These are phyloP conservation scores for Udeniomyces megalosporus DNA, from an alignment of 768 basidiomycete genomes.

Conservation along the genomic window DNA sequence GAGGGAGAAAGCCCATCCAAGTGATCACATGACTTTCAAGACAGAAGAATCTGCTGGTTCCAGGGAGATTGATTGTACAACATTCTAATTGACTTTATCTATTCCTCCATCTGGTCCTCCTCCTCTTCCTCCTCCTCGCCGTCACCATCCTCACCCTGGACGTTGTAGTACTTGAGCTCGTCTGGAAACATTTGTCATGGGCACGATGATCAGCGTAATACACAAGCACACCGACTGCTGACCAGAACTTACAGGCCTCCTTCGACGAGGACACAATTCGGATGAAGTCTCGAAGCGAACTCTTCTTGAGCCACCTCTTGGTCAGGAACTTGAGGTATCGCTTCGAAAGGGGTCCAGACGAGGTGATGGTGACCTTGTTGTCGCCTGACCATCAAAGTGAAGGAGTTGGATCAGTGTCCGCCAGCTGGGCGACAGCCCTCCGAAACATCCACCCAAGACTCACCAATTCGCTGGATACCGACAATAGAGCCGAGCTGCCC, in stretches of 20 bases:
- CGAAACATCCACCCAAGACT: constrained; percentile 28
- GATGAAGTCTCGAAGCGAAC: constrained; percentile 14
- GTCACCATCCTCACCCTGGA: constrained; percentile 14
- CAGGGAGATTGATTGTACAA: neutral
- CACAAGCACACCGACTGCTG: too few relatives aligned
- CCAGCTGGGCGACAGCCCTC: too few relatives aligned
- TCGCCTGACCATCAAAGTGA: constrained; percentile 31
- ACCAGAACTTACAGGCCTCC: constrained; percentile 41
- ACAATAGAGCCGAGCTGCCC: constrained; percentile 46
- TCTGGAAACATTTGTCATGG: too few relatives aligned
- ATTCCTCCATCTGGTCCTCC: constrained; percentile 5
- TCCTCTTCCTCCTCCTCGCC: constrained; percentile 10
- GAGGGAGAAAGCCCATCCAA: neutral
- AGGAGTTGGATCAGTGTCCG: too few relatives aligned
- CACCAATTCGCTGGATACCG: constrained; percentile 74
- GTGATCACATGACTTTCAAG: neutral
- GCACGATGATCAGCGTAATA: too few relatives aligned
- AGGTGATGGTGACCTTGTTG: constrained; percentile 68
- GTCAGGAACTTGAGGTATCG: constrained; percentile 18
- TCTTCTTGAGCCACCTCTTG: constrained; percentile 17
- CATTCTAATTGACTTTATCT: neutral
- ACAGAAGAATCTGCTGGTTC: neutral
- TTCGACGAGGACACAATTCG: constrained; percentile 80
- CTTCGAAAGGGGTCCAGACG: constrained; percentile 74
- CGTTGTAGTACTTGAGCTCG: constrained; percentile 67